phyloP scores from a whole-genome alignment of 2,329 filamentous ascomycete species.

The Orbilia javanica region DNA sequence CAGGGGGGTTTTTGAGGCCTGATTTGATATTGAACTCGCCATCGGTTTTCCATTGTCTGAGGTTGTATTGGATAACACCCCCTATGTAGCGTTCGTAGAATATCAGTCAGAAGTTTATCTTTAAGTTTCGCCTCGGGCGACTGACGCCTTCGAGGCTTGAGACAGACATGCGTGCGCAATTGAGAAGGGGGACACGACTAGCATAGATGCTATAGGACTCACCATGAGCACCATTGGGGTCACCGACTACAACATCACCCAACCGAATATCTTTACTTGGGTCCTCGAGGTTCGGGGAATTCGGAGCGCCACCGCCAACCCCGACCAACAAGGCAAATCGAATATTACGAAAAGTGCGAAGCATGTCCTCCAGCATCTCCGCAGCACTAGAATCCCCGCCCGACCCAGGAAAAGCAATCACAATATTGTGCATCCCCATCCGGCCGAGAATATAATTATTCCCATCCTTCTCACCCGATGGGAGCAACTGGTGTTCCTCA shows the following conservation, averaged over 20 bases:
- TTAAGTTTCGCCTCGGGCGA: too few relatives aligned
- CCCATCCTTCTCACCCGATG: background rate
- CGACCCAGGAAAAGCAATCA: background rate
- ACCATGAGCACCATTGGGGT: background rate
- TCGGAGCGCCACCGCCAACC: constrained; percentile 6
- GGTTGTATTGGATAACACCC: constrained; percentile 9
- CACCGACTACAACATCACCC: constrained; percentile 13
- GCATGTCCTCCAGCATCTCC: background rate
- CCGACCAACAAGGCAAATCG: constrained; percentile 13
- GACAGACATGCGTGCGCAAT: too few relatives aligned
- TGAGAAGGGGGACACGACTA: background rate
- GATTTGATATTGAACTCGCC: background rate
- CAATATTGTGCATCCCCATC: constrained; percentile 18
- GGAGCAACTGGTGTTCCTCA: background rate
- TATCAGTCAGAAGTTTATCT: background rate
- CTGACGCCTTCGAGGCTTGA: too few relatives aligned
- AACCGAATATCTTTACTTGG: constrained; percentile 15
- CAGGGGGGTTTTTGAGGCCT: background rate
- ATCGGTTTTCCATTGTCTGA: background rate
- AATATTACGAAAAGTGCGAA: background rate
- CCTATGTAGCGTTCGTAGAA: background rate
- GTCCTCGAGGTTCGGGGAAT: background rate
- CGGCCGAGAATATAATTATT: constrained; percentile 10
- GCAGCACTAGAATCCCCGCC: background rate
- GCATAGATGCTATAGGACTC: background rate